Evolutionary conservation across 495 filamentous ascomycete genomes (phyloP), one percentile per base, ranked within the genome.

Genomic region (Penicillium bialowiezense): DNA sequence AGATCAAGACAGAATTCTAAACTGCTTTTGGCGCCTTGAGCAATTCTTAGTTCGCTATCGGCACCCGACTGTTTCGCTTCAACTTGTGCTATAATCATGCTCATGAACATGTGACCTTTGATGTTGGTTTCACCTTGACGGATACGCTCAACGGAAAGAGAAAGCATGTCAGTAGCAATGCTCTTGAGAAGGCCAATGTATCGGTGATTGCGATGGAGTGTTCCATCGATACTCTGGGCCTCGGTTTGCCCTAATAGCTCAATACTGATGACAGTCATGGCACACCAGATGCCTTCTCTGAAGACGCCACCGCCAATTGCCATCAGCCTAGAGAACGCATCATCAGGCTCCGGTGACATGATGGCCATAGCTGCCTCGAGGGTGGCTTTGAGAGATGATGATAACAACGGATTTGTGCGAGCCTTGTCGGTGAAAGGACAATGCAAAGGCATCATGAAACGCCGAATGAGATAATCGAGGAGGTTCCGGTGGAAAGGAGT

Each of bases 41-140:
- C 10, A 34, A 47, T 13, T 32, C 5, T 5, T 13, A 32, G 12
- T 7, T 32, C 24, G 24, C 24, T 5, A 9, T 28, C 24, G 24
- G 24, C 24, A 12, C 10, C 29, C 29, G 29, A 32, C 21, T 14
- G 13, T 18, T 10, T 34, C 49, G 14, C n/a, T 28, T 50, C 31
- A 2, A 39, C 18, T 15, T 44, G 66, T 4, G 67, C 73, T 37
- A 71, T 43, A 28, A 71, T 53, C 68, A 80, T 75, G 43, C 51
- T 63, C 5, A 78, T 34, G 50, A 72, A 78, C 53, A 76, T 58
- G 40, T 76, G 68, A 13, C 44, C 56, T 46, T 79, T 80, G 15
- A 79, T 65, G 47, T 76, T 81, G 1, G 73, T 79, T 41, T 81
- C 78, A 5, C 75, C 76, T 36, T 71, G 53, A 5, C 51, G 32